These are phyloP conservation scores for Aureobasidium melanogenum DNA, from an alignment of 2,329 filamentous ascomycete species.

Conservation along the genomic window DNA sequence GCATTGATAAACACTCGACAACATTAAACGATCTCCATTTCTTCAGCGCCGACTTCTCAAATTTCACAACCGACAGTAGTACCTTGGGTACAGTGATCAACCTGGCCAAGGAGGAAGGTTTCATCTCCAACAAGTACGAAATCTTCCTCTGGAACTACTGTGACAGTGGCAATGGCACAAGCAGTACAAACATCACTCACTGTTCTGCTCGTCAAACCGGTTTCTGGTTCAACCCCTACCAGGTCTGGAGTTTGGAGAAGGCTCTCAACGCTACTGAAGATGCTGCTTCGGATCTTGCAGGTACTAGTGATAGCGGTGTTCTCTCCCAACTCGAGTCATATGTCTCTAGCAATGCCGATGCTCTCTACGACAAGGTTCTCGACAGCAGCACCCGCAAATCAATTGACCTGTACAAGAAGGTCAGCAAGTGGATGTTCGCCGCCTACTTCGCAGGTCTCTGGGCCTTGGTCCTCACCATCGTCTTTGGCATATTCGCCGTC, in stretches of 20 bases:
- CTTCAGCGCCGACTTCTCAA: conserved; percentile 35
- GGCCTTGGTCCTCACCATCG: conserved; percentile 60
- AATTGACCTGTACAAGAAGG: conserved; percentile 62
- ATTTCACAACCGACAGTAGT: conserved; percentile 24
- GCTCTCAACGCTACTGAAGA: conserved; percentile 31
- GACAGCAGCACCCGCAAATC: conserved; percentile 58
- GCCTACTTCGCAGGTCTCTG: conserved; percentile 67
- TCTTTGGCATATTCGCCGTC: conserved; percentile 73
- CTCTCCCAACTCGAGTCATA: conserved; percentile 45
- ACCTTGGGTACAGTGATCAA: conserved; percentile 29
- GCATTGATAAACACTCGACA: conserved; percentile 41
- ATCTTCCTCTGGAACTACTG: conserved; percentile 87
- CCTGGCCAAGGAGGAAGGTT: conserved; percentile 25
- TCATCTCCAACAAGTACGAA: conserved; percentile 68
- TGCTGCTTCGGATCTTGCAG: conserved; percentile 11
- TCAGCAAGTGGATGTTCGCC: conserved; percentile 75
- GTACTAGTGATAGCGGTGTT: conserved; percentile 25
- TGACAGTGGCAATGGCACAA: conserved; percentile 47
- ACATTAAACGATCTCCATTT: conserved; percentile 48
- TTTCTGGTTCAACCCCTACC: conserved; percentile 68
- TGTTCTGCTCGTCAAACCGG: conserved; percentile 55
- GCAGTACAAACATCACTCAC: conserved; percentile 35
- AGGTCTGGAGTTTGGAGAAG: conserved; percentile 53
- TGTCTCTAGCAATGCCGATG: conserved; percentile 19
- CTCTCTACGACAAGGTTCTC: conserved; percentile 38